Evolutionary conservation across 2,329 filamentous ascomycete species (phyloP).

Genomic region (Diaporthe ilicicola): DNA sequence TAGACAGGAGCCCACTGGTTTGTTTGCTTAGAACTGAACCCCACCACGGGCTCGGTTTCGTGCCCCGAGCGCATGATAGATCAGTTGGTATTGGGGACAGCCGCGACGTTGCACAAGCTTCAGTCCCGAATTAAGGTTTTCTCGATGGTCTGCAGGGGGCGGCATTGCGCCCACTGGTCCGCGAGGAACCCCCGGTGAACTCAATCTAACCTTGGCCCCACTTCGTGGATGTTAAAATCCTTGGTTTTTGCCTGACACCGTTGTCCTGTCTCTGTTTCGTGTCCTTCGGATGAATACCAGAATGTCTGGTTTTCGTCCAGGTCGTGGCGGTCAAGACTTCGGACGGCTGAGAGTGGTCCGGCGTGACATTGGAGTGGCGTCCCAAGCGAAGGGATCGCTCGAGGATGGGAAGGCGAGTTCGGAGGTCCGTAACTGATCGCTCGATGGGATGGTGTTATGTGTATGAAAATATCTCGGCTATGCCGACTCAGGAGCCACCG

Average conservation of each 20-base stretch:
- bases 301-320: background rate
- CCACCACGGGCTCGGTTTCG: background rate
- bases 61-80: background rate
- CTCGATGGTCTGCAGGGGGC: background rate
- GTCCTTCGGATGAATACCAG: background rate
- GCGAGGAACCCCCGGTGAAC: background rate
- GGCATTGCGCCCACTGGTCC: background rate
- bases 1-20: background rate
- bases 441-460: background rate
- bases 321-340: background rate
- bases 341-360: background rate
- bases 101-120: background rate
- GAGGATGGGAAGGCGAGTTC: background rate
- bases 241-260: background rate
- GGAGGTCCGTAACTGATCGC: background rate
- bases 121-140: background rate
- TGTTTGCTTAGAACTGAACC: background rate
- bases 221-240: background rate
- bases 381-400: background rate
- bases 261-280: background rate
- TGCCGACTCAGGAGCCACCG: background rate
- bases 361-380: background rate
- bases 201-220: constrained; percentile 3
- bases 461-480: background rate
- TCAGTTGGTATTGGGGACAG: background rate